phyloP scores from a whole-genome alignment of 2,329 filamentous ascomycete genomes.

The Metarhizium robertsii region DNA sequence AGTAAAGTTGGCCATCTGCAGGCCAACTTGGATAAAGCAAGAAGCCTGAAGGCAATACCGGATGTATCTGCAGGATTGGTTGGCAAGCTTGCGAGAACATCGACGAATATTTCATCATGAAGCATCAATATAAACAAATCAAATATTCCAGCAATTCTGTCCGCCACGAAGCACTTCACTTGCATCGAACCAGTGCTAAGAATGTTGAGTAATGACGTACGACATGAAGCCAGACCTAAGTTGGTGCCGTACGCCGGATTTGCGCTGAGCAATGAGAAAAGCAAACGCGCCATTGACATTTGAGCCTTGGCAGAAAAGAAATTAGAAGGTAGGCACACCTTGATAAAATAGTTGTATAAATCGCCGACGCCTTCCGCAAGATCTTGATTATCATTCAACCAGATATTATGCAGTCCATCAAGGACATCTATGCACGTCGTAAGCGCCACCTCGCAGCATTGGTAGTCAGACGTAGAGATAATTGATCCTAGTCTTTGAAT shows the following conservation, averaged over 20 bases:
- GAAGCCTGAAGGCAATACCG: constrained; percentile 76
- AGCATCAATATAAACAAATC: constrained; percentile 69
- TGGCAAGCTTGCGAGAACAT: constrained; percentile 74
- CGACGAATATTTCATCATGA: constrained; percentile 77
- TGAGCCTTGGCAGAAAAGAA: constrained; percentile 63
- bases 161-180: constrained; percentile 68
- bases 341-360: constrained; percentile 71
- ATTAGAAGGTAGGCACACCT: constrained; percentile 54
- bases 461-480: constrained; percentile 49
- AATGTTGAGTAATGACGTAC: constrained; percentile 67
- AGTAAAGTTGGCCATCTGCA: constrained; percentile 79
- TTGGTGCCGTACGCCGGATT: constrained; percentile 58
- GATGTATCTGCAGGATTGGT: constrained; percentile 61
- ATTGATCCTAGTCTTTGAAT: constrained; percentile 42
- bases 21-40: constrained; percentile 67
- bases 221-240: constrained; percentile 45
- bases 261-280: constrained; percentile 59
- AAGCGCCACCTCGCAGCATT: constrained; percentile 66
- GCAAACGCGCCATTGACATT: constrained; percentile 54
- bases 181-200: constrained; percentile 55
- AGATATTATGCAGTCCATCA: constrained; percentile 51
- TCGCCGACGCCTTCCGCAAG: constrained; percentile 61
- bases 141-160: constrained; percentile 65
- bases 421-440: constrained; percentile 60
- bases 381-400: constrained; percentile 49